A percentile compares a stretch with the other conserved stretches of the same genome.
Conservation (phyloP, 192 early-diverging fungal genomes). For the Gamsiella multidivaricata region DNA sequence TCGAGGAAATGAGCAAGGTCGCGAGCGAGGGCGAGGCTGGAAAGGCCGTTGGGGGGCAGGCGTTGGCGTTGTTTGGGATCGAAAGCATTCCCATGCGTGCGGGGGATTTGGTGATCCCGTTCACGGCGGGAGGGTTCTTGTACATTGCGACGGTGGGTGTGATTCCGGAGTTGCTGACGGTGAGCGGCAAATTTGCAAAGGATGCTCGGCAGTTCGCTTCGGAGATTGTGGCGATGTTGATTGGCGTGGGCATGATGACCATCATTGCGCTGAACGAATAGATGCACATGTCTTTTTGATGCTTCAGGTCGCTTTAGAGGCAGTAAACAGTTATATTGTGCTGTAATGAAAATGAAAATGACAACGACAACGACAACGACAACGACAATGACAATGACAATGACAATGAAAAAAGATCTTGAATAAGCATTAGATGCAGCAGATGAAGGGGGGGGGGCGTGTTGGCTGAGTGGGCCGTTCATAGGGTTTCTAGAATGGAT, state of each 20-base stretch:
- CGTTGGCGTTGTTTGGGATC: constrained; percentile 51
- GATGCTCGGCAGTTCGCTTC: constrained; percentile 61
- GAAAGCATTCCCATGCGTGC: constrained; percentile 70
- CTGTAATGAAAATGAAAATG: too few species aligned
- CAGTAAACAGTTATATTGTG: too few species aligned
- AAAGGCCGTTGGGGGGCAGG: not conserved
- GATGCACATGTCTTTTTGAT: too few species aligned
- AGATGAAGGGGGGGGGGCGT: too few species aligned
- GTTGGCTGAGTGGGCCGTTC: too few species aligned
- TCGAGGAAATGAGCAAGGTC: constrained; percentile 72
- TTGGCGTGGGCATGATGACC: constrained; percentile 82
- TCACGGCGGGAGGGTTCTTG: constrained; percentile 88
- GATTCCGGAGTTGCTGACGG: constrained; percentile 81
- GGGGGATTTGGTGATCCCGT: constrained; percentile 86
- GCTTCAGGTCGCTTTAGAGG: too few species aligned
- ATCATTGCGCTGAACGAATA: constrained; percentile 79
- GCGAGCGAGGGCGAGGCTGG: not conserved
- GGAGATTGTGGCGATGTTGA: constrained; percentile 77
- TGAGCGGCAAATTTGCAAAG: constrained; percentile 65
- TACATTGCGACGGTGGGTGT: constrained; percentile 90
- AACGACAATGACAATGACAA: too few species aligned
- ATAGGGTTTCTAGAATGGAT: too few species aligned
- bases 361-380: too few species aligned
- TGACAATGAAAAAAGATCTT: too few species aligned
- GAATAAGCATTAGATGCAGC: too few species aligned